phyloP scores from a whole-genome alignment of 1,284 basidiomycete species.

The Sanguinoderma infundibulare region DNA sequence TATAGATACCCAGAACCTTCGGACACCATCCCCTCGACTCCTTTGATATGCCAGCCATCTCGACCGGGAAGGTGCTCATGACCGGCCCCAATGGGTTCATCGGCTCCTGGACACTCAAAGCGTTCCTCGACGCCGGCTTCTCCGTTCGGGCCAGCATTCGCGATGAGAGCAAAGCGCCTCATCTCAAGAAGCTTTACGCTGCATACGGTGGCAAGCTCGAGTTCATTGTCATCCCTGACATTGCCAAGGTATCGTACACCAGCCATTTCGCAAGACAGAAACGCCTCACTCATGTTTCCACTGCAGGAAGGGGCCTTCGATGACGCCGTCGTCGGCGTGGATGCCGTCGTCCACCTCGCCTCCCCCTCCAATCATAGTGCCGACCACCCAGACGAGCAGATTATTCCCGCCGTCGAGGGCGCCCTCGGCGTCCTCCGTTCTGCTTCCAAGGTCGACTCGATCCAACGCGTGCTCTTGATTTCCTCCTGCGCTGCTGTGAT shows the following conservation, averaged over 20 bases:
- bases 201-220: conserved; percentile 32
- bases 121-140: conserved; percentile 33
- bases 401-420: conserved; percentile 36
- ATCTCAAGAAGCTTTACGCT: conserved; percentile 43
- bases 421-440: conserved; percentile 29
- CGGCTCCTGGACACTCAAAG: conserved; percentile 29
- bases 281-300: no score
- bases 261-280: no score
- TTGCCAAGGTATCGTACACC: conserved; percentile 18
- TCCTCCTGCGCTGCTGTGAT: conserved; percentile 57
- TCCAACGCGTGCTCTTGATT: conserved; percentile 65
- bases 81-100: conserved; percentile 30
- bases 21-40: background rate
- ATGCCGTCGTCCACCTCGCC: conserved; percentile 49
- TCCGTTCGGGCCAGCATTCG: conserved; percentile 51
- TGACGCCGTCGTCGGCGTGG: conserved; percentile 44
- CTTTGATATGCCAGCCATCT: conserved; percentile 28
- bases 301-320: conserved; percentile 42
- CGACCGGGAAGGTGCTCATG: conserved; percentile 27
- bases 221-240: conserved; percentile 16
- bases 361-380: conserved; percentile 43
- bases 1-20: no score
- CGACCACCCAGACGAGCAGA: conserved; percentile 40
- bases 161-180: conserved; percentile 45
- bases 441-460: conserved; percentile 44